phyloP scores from a whole-genome alignment of 495 filamentous ascomycete species.

The Trichoderma erinaceum region DNA sequence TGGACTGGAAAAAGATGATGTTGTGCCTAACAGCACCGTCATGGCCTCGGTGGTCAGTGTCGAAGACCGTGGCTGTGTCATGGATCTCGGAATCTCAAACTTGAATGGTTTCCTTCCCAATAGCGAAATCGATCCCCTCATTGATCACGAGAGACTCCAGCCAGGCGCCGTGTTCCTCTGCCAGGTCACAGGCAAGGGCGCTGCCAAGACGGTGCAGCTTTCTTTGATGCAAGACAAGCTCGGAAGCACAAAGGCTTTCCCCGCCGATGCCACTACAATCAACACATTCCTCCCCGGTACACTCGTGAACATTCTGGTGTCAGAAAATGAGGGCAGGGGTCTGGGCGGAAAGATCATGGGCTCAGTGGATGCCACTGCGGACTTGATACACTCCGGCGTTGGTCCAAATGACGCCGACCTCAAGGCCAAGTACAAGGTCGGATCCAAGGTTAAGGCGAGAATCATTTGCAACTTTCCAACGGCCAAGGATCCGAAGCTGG shows the following conservation, averaged over 20 bases:
- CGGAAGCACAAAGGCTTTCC: slow-evolving; percentile 59
- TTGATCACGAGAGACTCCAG: slow-evolving; percentile 55
- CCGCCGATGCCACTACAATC: slow-evolving; percentile 75
- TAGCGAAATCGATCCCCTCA: slow-evolving; percentile 66
- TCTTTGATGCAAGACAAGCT: slow-evolving; percentile 67
- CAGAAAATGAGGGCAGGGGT: slow-evolving; percentile 56
- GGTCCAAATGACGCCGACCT: slow-evolving; percentile 57
- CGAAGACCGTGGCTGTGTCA: slow-evolving; percentile 90
- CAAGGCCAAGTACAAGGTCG: slow-evolving; percentile 66
- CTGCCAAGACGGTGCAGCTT: slow-evolving; percentile 79
- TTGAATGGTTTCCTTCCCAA: slow-evolving; percentile 83
- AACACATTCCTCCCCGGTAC: slow-evolving; percentile 86
- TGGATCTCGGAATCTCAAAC: slow-evolving; percentile 77
- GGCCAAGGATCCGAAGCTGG: slow-evolving; percentile 72
- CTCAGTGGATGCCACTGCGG: slow-evolving; percentile 78
- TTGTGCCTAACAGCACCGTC: slow-evolving; percentile 64
- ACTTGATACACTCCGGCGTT: slow-evolving; percentile 79
- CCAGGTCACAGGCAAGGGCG: slow-evolving; percentile 65
- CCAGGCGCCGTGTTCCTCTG: slow-evolving; percentile 76
- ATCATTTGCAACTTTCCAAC: slow-evolving; percentile 78
- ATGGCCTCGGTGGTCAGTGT: slow-evolving; percentile 86
- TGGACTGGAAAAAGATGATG: slow-evolving; percentile 60
- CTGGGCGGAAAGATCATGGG: slow-evolving; percentile 84
- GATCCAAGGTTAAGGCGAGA: slow-evolving; percentile 78
- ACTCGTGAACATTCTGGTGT: slow-evolving; percentile 76